A percentile compares a stretch with the other conserved stretches of the same genome.
These are phyloP conservation scores for Citrus australasica DNA, from an alignment of 345 rosid genomes.

Conservation along the genomic window DNA sequence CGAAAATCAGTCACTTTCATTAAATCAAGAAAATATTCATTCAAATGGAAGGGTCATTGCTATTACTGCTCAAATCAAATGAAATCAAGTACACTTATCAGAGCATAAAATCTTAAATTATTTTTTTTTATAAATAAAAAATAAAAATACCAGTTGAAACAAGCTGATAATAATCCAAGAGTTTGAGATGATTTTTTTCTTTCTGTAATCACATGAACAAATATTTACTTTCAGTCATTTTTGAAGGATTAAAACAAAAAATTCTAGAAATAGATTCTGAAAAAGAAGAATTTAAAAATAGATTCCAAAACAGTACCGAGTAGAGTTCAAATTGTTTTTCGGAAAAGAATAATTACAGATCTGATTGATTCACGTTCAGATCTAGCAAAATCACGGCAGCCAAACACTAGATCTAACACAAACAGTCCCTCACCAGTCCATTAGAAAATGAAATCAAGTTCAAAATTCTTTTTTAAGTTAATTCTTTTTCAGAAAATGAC, in stretches of 20 bases:
- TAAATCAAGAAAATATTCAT: neutral
- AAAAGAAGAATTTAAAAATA: neutral
- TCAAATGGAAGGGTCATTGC: neutral
- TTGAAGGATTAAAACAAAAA: too few relatives aligned
- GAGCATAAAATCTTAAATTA: too few relatives aligned
- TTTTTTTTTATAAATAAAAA: too few relatives aligned
- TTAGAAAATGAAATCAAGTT: neutral
- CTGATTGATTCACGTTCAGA: conserved; percentile 7
- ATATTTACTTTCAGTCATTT: neutral
- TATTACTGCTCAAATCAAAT: too few relatives aligned
- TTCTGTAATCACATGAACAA: neutral
- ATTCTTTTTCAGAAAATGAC: neutral
- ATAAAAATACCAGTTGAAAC: neutral
- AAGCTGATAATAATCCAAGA: neutral
- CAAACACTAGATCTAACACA: conserved; percentile 2
- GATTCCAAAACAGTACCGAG: neutral
- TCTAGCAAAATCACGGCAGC: conserved; percentile 2
- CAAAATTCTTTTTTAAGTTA: neutral
- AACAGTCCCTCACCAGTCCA: neutral
- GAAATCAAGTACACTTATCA: too few relatives aligned
- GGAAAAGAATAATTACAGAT: neutral
- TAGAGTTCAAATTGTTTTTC: neutral
- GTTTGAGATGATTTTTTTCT: too few relatives aligned
- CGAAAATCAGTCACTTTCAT: conserved; percentile 20
- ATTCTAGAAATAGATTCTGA: neutral